Evolutionary conservation across 2,329 filamentous ascomycete genomes (phyloP).

Genomic region (Trichoderma gracile): DNA sequence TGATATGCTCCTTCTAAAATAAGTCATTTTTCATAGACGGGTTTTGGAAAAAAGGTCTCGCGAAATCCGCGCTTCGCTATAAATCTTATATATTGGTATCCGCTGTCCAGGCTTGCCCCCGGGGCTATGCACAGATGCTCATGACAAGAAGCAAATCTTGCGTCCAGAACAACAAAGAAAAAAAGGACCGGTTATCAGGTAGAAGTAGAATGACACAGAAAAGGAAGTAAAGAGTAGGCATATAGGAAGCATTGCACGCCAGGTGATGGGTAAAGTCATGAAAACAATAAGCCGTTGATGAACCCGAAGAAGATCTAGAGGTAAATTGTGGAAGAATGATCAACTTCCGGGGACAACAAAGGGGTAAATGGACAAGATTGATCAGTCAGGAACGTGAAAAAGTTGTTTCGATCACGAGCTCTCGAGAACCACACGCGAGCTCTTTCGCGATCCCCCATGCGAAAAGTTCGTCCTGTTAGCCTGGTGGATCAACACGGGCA

Average conservation of each 20-base stretch:
- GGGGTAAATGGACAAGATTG: constrained; percentile 6
- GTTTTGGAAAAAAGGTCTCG: neutral
- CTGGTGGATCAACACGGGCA: constrained; percentile 49
- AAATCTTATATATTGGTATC: constrained; percentile 1
- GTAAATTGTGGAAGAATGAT: neutral
- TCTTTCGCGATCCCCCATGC: constrained; percentile 49
- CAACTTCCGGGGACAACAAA: neutral
- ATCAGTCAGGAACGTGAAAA: constrained; percentile 13
- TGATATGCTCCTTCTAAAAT: too few species aligned
- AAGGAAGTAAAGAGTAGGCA: neutral
- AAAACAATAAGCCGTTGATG: neutral
- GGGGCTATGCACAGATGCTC: constrained; percentile 16
- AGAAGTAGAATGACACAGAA: constrained; percentile 14
- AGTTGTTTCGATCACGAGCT: constrained; percentile 33
- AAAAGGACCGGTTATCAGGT: neutral
- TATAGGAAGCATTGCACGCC: neutral
- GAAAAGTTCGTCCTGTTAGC: constrained; percentile 36
- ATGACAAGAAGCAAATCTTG: constrained; percentile 11
- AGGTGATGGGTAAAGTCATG: neutral
- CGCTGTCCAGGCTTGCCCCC: constrained; percentile 9
- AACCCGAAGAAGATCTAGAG: neutral
- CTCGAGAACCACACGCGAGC: constrained; percentile 56
- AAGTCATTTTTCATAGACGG: neutral
- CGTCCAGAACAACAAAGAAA: neutral
- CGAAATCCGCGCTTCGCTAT: constrained; percentile 6